Evolutionary conservation across 371 early-diverging fungal genomes (phyloP), one percentile per base, ranked within the genome.

Genomic region (Actinomortierella wolfii): DNA sequence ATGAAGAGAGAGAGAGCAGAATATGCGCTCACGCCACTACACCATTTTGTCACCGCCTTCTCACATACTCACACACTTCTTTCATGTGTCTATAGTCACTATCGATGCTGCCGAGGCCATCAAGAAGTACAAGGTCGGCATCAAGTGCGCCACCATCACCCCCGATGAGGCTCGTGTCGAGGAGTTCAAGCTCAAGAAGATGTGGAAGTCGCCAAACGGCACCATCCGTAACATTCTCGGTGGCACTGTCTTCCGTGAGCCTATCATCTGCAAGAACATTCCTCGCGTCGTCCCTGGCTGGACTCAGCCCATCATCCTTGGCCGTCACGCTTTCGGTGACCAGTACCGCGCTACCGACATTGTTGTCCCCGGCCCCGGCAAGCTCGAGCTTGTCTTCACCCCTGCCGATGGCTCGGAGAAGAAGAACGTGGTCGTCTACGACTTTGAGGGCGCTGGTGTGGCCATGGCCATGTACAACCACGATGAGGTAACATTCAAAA

Each of bases 161-260:
- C 96, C 96, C 25, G 96, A 96, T 74, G 91, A 91, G 63, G 91
- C 86, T 26, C 92, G 96, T 67, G 96, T 96, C 51, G 78, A 93
- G 69, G 96, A 96, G 81, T 96, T 96, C 79, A 88, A 87, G 60
- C 81, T 96, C 68, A 95, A 96, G 88, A 71, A 90, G 71, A 96
- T 94, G 94, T 96, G 94, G 94, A 92, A 87, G 80, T 91, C 91
- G n/a, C 96, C 96, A 61, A 96, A 96, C 76, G 96, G 97, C 47
- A 96, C 96, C 39, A 94, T 96, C 79, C 87, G 97, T 60, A 95
- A 96, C 78, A 93, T 93, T 54, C 83, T 96, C 62, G 92, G 91
- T 64, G 97, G 97, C 57, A 96, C 97, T 20, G 94, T 96, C 15
- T 96, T 96, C 89, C 90, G 97, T 62, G 97, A 96, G 78, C 97